phyloP scores from a whole-genome alignment of 768 basidiomycete genomes.

The Candolleomyces aberdarensis region DNA sequence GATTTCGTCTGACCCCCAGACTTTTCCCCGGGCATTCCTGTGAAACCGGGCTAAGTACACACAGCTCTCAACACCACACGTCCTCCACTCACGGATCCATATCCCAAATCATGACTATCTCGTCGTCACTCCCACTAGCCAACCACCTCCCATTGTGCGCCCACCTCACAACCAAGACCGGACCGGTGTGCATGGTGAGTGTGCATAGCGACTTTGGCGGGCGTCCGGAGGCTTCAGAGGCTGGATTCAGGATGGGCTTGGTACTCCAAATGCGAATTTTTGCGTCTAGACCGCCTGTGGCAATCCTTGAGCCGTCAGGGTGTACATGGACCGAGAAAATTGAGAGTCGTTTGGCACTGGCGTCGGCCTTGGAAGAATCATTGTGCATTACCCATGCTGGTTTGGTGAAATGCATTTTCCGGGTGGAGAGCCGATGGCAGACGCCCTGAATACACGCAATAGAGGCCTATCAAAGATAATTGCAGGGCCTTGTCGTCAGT shows the following conservation, averaged over 20 bases:
- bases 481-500: neutral
- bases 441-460: neutral
- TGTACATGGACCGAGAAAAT: constrained; percentile 95
- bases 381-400: constrained; percentile 86
- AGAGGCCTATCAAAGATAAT: neutral
- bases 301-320: constrained; percentile 92
- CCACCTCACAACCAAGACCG: constrained; percentile 91
- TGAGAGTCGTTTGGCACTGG: constrained; percentile 63
- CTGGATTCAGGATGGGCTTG: constrained; percentile 81
- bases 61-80: neutral
- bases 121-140: constrained; percentile 95
- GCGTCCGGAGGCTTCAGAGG: constrained; percentile 61
- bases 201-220: constrained; percentile 90
- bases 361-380: constrained; percentile 65
- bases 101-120: constrained; percentile 96
- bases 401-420: constrained; percentile 79
- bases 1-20: constrained; percentile 93
- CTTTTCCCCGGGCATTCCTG: constrained; percentile 78
- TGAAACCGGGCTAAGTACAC: constrained; percentile 1
- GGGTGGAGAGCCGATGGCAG: neutral
- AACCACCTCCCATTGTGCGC: constrained; percentile 91
- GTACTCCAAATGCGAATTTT: constrained; percentile 98
- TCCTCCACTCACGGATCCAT: constrained; percentile 78
- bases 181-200: constrained; percentile 89
- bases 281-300: constrained; percentile 95